phyloP scores from a whole-genome alignment of 2,329 filamentous ascomycete species.

The Ophiosphaerella narmari region DNA sequence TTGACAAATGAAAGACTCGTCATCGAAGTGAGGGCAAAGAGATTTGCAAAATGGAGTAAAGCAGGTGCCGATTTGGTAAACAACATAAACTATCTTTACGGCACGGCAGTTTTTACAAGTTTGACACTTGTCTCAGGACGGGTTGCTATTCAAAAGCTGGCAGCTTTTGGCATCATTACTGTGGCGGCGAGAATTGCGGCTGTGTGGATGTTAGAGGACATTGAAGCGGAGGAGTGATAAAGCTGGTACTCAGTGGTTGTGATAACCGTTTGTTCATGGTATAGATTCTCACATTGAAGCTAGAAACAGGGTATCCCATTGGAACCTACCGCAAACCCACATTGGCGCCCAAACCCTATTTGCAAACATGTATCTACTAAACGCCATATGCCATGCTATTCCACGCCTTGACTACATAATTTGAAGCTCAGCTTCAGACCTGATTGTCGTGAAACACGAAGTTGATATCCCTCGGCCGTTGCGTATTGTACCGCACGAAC shows the following conservation, averaged over 20 bases:
- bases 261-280: too few relatives aligned
- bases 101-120: slow-evolving; percentile 4
- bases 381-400: slow-evolving; percentile 1
- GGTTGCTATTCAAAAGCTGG: slow-evolving; percentile 3
- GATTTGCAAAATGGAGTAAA: slow-evolving; percentile 1
- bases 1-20: background rate
- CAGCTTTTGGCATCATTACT: background rate
- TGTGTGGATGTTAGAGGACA: background rate
- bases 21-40: background rate
- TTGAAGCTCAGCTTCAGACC: slow-evolving; percentile 38
- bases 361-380: background rate
- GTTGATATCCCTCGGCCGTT: slow-evolving; percentile 83
- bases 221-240: background rate
- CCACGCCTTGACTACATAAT: background rate
- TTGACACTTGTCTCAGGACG: slow-evolving; percentile 2
- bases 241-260: background rate
- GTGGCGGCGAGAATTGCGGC: background rate
- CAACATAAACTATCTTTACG: slow-evolving; percentile 6
- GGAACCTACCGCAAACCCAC: too few relatives aligned
- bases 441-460: slow-evolving; percentile 92
- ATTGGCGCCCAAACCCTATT: too few relatives aligned
- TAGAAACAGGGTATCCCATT: background rate
- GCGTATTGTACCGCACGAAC: slow-evolving; percentile 80
- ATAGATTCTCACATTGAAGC: too few relatives aligned
- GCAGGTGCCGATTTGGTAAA: slow-evolving; percentile 2